Evolutionary conservation across 331 rosid genomes (phyloP).

Genomic region (Spiraea crenata): DNA sequence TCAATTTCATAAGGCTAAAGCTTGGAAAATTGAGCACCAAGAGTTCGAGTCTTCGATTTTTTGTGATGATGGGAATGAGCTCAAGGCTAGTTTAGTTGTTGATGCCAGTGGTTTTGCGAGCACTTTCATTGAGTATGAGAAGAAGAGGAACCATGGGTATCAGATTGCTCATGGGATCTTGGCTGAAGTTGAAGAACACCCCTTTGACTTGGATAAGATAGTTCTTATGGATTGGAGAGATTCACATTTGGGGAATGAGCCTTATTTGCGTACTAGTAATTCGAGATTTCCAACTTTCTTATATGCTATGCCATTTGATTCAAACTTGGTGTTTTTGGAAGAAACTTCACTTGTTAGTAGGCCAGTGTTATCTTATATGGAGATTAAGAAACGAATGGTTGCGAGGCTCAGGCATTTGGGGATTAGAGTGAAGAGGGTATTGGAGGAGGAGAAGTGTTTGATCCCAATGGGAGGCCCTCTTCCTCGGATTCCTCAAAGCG

Average conservation of each 20-base stretch:
- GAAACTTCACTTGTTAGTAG: constrained; percentile 86
- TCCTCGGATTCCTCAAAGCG: constrained; percentile 59
- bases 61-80: constrained; percentile 59
- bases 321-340: constrained; percentile 69
- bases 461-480: constrained; percentile 96
- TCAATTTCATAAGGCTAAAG: constrained; percentile 63
- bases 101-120: constrained; percentile 85
- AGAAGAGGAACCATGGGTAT: constrained; percentile 54
- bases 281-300: constrained; percentile 67
- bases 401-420: constrained; percentile 82
- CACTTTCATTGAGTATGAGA: constrained; percentile 42
- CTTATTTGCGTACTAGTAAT: constrained; percentile 52
- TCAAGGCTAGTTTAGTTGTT: constrained; percentile 63
- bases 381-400: constrained; percentile 67
- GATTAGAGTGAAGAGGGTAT: constrained; percentile 52
- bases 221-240: constrained; percentile 97
- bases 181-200: constrained; percentile 77
- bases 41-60: constrained; percentile 53
- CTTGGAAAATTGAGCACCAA: constrained; percentile 52
- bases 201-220: constrained; percentile 81
- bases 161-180: constrained; percentile 87
- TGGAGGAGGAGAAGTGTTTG: constrained; percentile 85
- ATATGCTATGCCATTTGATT: constrained; percentile 89
- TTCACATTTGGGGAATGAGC: constrained; percentile 76
- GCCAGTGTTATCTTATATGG: constrained; percentile 59